Base-by-base conservation (phyloP, 371 early-diverging fungal genomes). In the Mucor saturninus region DNA sequence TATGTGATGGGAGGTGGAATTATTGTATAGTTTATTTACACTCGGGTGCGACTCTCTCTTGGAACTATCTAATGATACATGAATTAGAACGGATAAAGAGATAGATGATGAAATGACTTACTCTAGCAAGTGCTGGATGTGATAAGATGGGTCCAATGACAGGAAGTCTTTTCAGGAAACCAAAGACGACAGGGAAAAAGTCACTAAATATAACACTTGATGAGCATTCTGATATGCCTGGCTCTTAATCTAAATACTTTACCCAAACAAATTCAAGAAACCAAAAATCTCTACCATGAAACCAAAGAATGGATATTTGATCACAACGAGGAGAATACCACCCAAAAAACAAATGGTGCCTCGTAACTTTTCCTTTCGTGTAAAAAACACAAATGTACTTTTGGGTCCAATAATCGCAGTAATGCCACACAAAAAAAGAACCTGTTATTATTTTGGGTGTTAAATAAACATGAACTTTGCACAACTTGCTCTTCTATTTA, bases 241-340 rank as follows among this genome's bases (percentile, higher is more conserved):
- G 10, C 57, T 30, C 21, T 32, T 21, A 30, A n/a, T 49, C 15
- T 35, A n/a, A 31, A 46, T 42, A 13, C 26, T 78, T 55, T 86
- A 94, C 93, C 98, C 98, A 84, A 98, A 98, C 52, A 98, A 76
- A 73, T 98, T 97, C 55, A 97, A 79, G 67, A 98, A 95, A 1
- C 98, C 98, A 84, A 97, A 93, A 4, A 90, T 68, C 75, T 98
- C 97, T 50, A 97, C 80, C 42, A 86, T 32, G 59, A 98, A 91
- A n/a, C 98, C 98, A 53, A 93, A 64, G n/a, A 94, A 73, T 38
- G 97, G 91, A 88, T 91, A 93, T 72, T 91, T 91, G 54, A 91
- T 54, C 67, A 98, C 87, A 8, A 98, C 94, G 31, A 98, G 69
- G 3, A 91, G 43, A 26, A 98, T 91, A n/a, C 98, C 98, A n/a